These are phyloP conservation scores for Thinopyrum elongatum DNA, from an alignment of 176 grass and related monocot species.

Conservation along the genomic window DNA sequence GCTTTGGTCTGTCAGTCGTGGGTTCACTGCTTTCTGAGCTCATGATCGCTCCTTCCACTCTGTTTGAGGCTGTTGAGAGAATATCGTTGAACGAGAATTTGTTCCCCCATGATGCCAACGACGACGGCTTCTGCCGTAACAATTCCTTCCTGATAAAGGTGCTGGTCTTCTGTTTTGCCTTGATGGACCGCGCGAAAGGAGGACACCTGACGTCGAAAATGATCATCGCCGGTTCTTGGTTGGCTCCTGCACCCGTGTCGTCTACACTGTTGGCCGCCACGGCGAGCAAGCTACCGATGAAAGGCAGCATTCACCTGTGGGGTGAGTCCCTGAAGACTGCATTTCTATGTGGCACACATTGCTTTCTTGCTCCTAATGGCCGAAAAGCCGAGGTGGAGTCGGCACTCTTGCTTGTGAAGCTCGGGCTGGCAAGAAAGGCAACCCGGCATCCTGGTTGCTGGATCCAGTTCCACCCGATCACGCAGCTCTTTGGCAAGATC, in stretches of 20 bases:
- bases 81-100: conserved; percentile 65
- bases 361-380: conserved; percentile 67
- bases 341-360: conserved; percentile 75
- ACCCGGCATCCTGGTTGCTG: conserved; percentile 81
- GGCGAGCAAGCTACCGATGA: conserved; percentile 64
- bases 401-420: conserved; percentile 79
- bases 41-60: conserved; percentile 69
- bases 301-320: conserved; percentile 74
- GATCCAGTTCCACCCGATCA: conserved; percentile 90
- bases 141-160: conserved; percentile 88
- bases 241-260: conserved; percentile 83
- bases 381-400: conserved; percentile 90
- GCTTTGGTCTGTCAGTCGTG: conserved; percentile 76
- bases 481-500: conserved; percentile 76
- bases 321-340: conserved; percentile 71
- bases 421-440: conserved; percentile 79
- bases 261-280: conserved; percentile 72
- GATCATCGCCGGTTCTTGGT: conserved; percentile 82
- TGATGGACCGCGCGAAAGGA: conserved; percentile 80
- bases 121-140: conserved; percentile 79
- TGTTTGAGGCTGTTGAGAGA: conserved; percentile 79
- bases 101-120: conserved; percentile 43
- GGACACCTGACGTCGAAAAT: conserved; percentile 78
- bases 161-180: conserved; percentile 77
- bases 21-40: conserved; percentile 92